Evolutionary conservation across 805 yeast genomes (phyloP).

Genomic region (Monosporozyma yasuniensis): DNA sequence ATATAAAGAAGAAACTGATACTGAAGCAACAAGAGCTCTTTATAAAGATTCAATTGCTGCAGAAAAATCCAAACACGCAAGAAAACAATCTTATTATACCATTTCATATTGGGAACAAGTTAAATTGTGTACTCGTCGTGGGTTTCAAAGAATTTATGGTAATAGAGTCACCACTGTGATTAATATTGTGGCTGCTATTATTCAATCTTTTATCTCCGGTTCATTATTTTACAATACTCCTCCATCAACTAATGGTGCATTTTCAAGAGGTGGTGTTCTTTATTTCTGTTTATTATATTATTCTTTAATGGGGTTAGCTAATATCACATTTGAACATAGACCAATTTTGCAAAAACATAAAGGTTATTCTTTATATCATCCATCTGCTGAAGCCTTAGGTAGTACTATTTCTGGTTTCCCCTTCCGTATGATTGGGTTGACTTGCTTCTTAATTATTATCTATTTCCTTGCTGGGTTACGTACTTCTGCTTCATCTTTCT

Average conservation of each 20-base stretch:
- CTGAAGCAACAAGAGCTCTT: constrained; percentile 29
- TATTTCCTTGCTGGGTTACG: constrained; percentile 52
- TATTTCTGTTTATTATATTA: constrained; percentile 52
- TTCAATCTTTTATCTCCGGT: constrained; percentile 52
- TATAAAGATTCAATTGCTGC: constrained; percentile 27
- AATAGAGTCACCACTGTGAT: constrained; percentile 43
- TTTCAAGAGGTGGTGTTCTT: constrained; percentile 55
- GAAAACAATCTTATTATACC: constrained; percentile 22
- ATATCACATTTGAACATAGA: constrained; percentile 42
- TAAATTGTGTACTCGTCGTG: constrained; percentile 40
- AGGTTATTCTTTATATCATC: constrained; percentile 61
- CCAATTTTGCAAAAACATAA: constrained; percentile 64
- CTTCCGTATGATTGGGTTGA: constrained; percentile 40
- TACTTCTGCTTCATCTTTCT: constrained; percentile 46
- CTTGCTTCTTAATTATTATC: constrained; percentile 39
- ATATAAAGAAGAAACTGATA: constrained; percentile 18
- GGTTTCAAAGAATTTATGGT: constrained; percentile 47
- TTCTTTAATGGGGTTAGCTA: constrained; percentile 42
- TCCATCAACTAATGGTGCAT: constrained; percentile 45
- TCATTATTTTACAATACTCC: constrained; percentile 53
- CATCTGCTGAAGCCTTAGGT: constrained; percentile 69
- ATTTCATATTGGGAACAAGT: constrained; percentile 38
- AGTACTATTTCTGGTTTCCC: constrained; percentile 56
- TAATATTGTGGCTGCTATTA: constrained; percentile 28
- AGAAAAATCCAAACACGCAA: constrained; percentile 22